A percentile compares a stretch with the other conserved stretches of the same genome.
phyloP scores from a whole-genome alignment of 2,329 filamentous ascomycete species.

The Scortechinia acanthostroma region DNA sequence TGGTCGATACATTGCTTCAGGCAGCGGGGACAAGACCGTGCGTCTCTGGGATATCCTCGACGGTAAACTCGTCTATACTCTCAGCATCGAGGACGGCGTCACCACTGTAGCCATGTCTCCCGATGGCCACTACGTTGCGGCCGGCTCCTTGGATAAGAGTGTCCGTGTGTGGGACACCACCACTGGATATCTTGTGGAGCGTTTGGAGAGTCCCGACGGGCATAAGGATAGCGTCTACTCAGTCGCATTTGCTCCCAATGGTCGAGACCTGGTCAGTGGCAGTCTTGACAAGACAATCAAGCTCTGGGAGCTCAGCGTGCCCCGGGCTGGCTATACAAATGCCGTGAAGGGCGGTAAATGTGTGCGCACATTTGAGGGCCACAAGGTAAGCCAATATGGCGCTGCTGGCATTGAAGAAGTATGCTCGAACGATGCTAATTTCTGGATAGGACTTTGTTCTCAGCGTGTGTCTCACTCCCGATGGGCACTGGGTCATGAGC shows the following conservation, averaged over 20 bases:
- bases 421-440: too few species aligned
- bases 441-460: conserved; percentile 62
- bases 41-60: conserved; percentile 92
- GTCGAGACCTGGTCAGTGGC: conserved; percentile 85
- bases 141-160: conserved; percentile 93
- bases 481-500: conserved; percentile 61
- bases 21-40: conserved; percentile 88
- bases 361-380: conserved; percentile 92
- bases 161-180: conserved; percentile 93
- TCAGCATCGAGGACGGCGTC: conserved; percentile 92
- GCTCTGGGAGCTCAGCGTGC: conserved; percentile 88
- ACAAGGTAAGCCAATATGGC: conserved; percentile 57
- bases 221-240: conserved; percentile 97
- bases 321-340: conserved; percentile 47
- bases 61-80: conserved; percentile 72
- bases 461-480: conserved; percentile 57
- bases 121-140: conserved; percentile 87
- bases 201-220: conserved; percentile 84
- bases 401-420: too few species aligned
- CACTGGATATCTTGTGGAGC: conserved; percentile 78
- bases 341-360: conserved; percentile 82
- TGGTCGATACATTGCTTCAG: conserved; percentile 88
- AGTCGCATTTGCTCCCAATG: conserved; percentile 90
- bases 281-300: conserved; percentile 98
- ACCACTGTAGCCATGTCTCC: conserved; percentile 96